Evolutionary conservation across 2,329 filamentous ascomycete species (phyloP).

Genomic region (Bipolaris gigantea): DNA sequence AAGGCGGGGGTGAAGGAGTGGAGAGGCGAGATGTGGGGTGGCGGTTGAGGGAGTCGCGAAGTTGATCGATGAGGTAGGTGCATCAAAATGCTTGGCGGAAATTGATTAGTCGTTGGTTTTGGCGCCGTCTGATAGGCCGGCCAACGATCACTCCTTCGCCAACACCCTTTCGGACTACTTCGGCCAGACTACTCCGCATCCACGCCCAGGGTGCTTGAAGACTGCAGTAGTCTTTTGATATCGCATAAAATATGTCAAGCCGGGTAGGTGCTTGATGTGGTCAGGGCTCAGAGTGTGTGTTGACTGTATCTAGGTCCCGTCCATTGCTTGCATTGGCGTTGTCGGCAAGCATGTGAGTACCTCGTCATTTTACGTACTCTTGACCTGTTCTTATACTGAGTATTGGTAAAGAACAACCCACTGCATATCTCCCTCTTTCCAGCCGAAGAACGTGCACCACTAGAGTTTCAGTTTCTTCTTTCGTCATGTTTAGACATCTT

Average conservation of each 20-base stretch:
- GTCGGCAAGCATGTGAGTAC: conserved; percentile 83
- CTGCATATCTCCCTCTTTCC: conserved; percentile 92
- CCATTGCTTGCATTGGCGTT: conserved; percentile 89
- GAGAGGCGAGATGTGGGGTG: conserved; percentile 42
- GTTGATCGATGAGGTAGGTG: conserved; percentile 37
- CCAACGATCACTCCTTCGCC: conserved; percentile 17
- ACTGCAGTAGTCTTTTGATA: not conserved
- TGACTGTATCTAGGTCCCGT: conserved; percentile 55
- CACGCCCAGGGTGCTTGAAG: conserved; percentile 9
- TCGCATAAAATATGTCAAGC: conserved; percentile 9
- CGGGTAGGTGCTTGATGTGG: conserved; percentile 3
- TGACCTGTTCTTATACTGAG: conserved; percentile 9
- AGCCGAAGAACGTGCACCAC: conserved; percentile 68
- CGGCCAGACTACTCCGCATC: conserved; percentile 20
- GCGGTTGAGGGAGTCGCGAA: conserved; percentile 32
- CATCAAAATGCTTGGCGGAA: conserved; percentile 28
- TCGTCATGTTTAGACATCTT: conserved; percentile 94
- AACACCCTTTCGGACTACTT: conserved; percentile 31
- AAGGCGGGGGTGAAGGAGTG: conserved; percentile 39
- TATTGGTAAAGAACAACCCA: conserved; percentile 77
- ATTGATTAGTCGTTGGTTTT: conserved; percentile 37
- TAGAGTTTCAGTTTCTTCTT: conserved; percentile 90
- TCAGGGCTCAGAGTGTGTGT: not conserved
- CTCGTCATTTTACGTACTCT: conserved; percentile 5
- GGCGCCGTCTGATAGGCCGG: conserved; percentile 37